Conservation (phyloP, 805 yeast genomes). For the Pichia occidentalis region DNA sequence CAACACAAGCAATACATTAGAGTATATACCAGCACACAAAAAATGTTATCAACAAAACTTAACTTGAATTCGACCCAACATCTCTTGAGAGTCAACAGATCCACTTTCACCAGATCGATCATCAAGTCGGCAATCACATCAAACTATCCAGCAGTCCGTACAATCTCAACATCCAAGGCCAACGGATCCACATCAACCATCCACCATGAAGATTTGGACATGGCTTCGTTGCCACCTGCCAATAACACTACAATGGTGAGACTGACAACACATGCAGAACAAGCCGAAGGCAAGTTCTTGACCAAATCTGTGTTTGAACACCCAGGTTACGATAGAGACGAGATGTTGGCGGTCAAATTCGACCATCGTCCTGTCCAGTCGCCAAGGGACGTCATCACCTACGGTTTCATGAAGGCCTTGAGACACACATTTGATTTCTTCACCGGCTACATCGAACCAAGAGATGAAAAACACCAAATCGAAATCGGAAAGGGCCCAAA, state of each 20-base stretch:
- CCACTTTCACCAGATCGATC: no score
- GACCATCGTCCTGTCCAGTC: constrained; percentile 48
- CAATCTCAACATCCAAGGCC: neutral
- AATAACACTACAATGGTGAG: constrained; percentile 15
- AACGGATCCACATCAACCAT: constrained; percentile 1
- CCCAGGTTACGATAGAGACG: constrained; percentile 32
- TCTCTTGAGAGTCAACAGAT: no score
- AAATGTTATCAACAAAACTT: no score
- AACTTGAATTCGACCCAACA: no score
- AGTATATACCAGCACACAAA: no score
- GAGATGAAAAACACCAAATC: constrained; percentile 27
- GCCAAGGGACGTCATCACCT: constrained; percentile 48
- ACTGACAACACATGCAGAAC: constrained; percentile 11
- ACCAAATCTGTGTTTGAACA: constrained; percentile 37
- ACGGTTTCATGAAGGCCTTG: constrained; percentile 36
- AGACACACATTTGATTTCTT: constrained; percentile 51
- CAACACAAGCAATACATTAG: no score
- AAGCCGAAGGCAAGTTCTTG: constrained; percentile 16
- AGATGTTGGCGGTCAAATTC: constrained; percentile 37
- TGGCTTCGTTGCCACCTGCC: constrained; percentile 10
- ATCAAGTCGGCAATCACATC: no score
- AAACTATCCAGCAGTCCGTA: no score
- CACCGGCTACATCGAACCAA: constrained; percentile 61
- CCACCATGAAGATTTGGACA: neutral
- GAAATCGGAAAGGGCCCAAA: constrained; percentile 28